A percentile compares a stretch with the other conserved stretches of the same genome.
These are phyloP conservation scores for Schizothecium vesticola DNA, from an alignment of 495 filamentous ascomycete species.

Conservation along the genomic window DNA sequence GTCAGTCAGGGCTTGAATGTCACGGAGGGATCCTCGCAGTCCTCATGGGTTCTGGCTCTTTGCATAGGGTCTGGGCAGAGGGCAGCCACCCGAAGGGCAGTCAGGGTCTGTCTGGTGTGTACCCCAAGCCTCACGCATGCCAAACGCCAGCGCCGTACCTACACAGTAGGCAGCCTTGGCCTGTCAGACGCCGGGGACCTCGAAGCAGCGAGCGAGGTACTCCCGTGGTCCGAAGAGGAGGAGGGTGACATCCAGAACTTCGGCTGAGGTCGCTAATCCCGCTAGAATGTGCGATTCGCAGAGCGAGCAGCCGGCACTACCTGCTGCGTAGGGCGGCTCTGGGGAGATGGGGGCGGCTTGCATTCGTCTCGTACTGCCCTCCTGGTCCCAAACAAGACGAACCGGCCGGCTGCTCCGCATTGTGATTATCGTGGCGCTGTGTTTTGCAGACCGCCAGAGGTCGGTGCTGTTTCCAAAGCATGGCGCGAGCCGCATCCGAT, in stretches of 20 bases:
- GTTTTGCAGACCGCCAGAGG: not conserved
- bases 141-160: slow-evolving; percentile 23
- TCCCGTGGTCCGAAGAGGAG: slow-evolving; percentile 9
- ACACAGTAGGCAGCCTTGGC: not conserved
- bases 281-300: slow-evolving; percentile 8
- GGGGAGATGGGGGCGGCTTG: not conserved
- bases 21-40: slow-evolving; percentile 14
- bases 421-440: not conserved
- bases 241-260: slow-evolving; percentile 5
- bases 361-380: too few species aligned
- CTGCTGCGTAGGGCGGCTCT: slow-evolving; percentile 3
- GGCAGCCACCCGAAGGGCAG: slow-evolving; percentile 20
- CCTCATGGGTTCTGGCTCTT: slow-evolving; percentile 7
- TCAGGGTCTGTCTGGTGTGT: slow-evolving; percentile 17
- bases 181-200: slow-evolving; percentile 13
- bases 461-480: not conserved
- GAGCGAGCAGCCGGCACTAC: slow-evolving; percentile 14
- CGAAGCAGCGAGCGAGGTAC: slow-evolving; percentile 7
- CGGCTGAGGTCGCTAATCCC: slow-evolving; percentile 5
- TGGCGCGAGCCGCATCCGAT: not conserved
- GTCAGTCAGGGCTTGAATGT: slow-evolving; percentile 22
- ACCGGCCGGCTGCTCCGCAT: not conserved
- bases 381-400: not conserved
- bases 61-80: slow-evolving; percentile 20
- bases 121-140: slow-evolving; percentile 16